Evolutionary conservation across 2,329 filamentous ascomycete genomes (phyloP).

Genomic region (Penicillium frequentans): DNA sequence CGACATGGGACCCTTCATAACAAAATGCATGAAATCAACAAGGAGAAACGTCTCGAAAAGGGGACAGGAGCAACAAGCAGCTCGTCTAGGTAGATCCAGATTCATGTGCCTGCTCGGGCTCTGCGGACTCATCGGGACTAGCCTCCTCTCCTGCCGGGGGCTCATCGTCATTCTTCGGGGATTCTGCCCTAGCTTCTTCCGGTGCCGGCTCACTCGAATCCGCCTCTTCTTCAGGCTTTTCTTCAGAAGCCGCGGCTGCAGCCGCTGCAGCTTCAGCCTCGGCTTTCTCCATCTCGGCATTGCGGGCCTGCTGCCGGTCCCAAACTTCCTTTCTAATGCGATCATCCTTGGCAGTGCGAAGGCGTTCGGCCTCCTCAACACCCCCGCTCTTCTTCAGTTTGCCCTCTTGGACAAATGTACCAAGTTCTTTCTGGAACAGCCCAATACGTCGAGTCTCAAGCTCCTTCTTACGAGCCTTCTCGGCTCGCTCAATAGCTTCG

Average conservation of each 20-base stretch:
- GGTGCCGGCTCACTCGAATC: background rate
- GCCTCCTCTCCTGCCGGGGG: background rate
- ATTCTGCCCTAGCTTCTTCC: background rate
- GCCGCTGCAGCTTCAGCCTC: slow-evolving; percentile 31
- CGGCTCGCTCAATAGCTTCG: slow-evolving; percentile 95
- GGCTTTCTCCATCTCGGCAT: slow-evolving; percentile 49
- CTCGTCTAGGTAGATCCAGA: background rate
- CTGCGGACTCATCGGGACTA: background rate
- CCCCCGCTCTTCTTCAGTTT: slow-evolving; percentile 95
- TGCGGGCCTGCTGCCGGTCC: slow-evolving; percentile 54
- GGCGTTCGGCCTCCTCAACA: slow-evolving; percentile 87
- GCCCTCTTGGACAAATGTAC: slow-evolving; percentile 80
- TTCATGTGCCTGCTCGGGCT: background rate
- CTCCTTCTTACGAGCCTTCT: slow-evolving; percentile 86
- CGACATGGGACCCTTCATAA: slow-evolving; percentile 1
- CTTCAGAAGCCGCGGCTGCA: slow-evolving; percentile 24
- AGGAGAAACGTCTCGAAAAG: background rate
- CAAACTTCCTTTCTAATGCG: slow-evolving; percentile 74
- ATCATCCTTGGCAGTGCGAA: slow-evolving; percentile 83
- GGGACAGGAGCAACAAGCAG: background rate
- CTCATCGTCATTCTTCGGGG: background rate
- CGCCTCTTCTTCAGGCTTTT: slow-evolving; percentile 9
- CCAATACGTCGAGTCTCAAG: slow-evolving; percentile 71
- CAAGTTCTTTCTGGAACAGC: slow-evolving; percentile 82
- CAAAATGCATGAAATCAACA: background rate